phyloP scores from a whole-genome alignment of 2,329 filamentous ascomycete genomes.

The Ophiocordyceps polyrhachis-furcata region DNA sequence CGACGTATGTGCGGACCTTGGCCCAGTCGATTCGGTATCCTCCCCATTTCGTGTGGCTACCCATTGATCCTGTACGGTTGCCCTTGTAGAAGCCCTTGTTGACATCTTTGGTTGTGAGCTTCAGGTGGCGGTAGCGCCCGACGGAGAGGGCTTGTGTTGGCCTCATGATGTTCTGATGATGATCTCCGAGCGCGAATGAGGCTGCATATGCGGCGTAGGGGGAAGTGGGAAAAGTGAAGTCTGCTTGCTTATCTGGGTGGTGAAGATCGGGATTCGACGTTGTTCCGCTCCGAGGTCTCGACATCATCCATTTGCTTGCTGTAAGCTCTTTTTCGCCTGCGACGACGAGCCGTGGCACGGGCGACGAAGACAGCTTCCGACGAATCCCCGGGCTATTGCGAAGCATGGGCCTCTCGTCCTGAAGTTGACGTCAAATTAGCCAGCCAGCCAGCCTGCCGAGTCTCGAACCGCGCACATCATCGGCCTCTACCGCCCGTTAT shows the following conservation, averaged over 20 bases:
- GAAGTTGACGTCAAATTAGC: not conserved
- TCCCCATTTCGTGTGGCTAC: slow-evolving; percentile 65
- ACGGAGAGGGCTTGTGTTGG: slow-evolving; percentile 48
- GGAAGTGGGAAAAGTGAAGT: slow-evolving; percentile 3
- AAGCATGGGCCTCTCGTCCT: no score
- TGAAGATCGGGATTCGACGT: slow-evolving; percentile 5
- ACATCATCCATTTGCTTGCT: not conserved
- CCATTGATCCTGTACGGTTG: slow-evolving; percentile 74
- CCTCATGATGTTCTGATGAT: slow-evolving; percentile 30
- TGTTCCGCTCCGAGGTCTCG: slow-evolving; percentile 12
- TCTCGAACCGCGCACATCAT: not conserved
- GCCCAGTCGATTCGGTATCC: slow-evolving; percentile 68
- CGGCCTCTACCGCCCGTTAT: not conserved
- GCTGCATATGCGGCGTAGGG: not conserved
- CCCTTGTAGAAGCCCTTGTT: slow-evolving; percentile 96
- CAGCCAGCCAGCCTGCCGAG: not conserved
- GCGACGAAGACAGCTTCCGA: not conserved
- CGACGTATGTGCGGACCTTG: slow-evolving; percentile 82
- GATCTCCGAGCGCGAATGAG: not conserved
- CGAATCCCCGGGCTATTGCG: not conserved
- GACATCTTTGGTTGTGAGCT: slow-evolving; percentile 81
- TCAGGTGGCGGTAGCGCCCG: slow-evolving; percentile 52
- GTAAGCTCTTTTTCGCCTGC: not conserved
- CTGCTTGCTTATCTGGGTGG: not conserved
- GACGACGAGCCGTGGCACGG: not conserved